Percentiles rank a stretch among this genome's conserved stretches.
Evolutionary conservation across 768 basidiomycete genomes (phyloP).

Genomic region (Tephrocybe sp.): DNA sequence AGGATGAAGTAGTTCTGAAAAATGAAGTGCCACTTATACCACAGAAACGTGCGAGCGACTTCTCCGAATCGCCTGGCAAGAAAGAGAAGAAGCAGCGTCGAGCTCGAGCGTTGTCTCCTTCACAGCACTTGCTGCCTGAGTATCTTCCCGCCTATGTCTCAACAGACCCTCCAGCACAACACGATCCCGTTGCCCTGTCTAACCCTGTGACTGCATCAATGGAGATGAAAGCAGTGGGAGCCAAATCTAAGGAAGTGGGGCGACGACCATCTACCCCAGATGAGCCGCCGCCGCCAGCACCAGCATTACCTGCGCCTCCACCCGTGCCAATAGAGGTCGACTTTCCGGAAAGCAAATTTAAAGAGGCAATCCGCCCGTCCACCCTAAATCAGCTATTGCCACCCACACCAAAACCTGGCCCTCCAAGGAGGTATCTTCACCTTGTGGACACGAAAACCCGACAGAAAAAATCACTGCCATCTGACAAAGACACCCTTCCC

Average conservation of each 20-base stretch:
- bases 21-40: constrained; percentile 11
- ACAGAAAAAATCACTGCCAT: constrained; percentile 45
- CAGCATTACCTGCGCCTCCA: background rate
- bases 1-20: constrained; percentile 54
- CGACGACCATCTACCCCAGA: background rate
- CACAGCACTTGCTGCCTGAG: constrained; percentile 16
- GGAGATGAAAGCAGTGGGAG: background rate
- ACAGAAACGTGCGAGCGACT: constrained; percentile 5
- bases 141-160: constrained; percentile 1
- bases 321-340: background rate
- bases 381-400: background rate
- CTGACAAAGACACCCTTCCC: constrained; percentile 54
- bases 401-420: constrained; percentile 17
- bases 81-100: constrained; percentile 11
- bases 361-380: no score
- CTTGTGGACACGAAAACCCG: constrained; percentile 77
- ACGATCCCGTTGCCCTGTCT: background rate
- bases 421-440: constrained; percentile 29
- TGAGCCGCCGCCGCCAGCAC: background rate
- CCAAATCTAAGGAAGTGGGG: no score
- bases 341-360: no score
- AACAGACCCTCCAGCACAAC: background rate
- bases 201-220: background rate
- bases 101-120: constrained; percentile 20
- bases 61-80: constrained; percentile 9